These are phyloP conservation scores for Vaccinium vitisidaea DNA, from an alignment of 148 eudicot species.

Conservation along the genomic window DNA sequence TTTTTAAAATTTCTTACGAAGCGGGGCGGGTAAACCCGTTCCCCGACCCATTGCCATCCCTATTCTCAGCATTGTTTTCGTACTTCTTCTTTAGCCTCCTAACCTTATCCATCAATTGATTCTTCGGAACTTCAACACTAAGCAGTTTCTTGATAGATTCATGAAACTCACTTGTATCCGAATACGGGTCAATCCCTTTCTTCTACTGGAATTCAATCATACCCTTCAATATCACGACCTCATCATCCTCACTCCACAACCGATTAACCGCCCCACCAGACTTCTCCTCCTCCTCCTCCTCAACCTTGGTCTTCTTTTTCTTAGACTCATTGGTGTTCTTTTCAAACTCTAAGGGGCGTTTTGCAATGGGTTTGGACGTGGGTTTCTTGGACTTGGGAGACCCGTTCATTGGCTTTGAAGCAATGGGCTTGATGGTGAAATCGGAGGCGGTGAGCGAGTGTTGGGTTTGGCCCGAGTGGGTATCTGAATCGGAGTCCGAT, in stretches of 20 bases:
- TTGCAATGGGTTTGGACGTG: not conserved
- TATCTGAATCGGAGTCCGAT: constrained; percentile 18
- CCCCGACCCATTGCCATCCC: too few species aligned
- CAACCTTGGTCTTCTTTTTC: constrained; percentile 28
- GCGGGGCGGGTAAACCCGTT: too few species aligned
- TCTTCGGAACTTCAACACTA: constrained; percentile 29
- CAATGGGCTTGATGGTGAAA: constrained; percentile 29
- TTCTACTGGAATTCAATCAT: constrained; percentile 34
- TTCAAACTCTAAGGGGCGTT: constrained; percentile 24
- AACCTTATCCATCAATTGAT: constrained; percentile 46
- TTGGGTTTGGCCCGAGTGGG: constrained; percentile 13
- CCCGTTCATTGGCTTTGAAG: constrained; percentile 1
- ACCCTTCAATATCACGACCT: constrained; percentile 45
- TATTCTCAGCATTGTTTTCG: constrained; percentile 22
- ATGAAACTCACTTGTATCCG: constrained; percentile 34
- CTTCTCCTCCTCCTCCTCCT: constrained; percentile 19
- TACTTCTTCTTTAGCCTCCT: constrained; percentile 61
- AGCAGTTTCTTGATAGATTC: constrained; percentile 34
- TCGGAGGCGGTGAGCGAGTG: constrained; percentile 29
- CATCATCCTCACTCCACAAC: constrained; percentile 58
- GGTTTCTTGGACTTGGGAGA: constrained; percentile 18
- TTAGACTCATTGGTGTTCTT: constrained; percentile 16
- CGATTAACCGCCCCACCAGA: constrained; percentile 18
- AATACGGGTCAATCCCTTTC: constrained; percentile 22
- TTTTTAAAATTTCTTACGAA: too few species aligned